phyloP scores from a whole-genome alignment of 2,329 filamentous ascomycete species.

The Fusarium goolgardi region DNA sequence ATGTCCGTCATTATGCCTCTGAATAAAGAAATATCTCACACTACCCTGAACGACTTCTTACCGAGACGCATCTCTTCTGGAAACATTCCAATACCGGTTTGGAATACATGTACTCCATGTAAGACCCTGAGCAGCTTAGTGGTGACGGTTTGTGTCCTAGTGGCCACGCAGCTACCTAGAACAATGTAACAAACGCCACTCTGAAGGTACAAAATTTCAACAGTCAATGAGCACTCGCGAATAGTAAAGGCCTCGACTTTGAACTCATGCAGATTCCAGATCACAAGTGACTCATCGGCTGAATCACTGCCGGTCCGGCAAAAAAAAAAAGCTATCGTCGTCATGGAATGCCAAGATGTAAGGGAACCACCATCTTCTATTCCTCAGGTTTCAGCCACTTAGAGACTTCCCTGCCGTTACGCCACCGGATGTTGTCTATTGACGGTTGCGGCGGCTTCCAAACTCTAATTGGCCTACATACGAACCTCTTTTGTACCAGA shows the following conservation, averaged over 20 bases:
- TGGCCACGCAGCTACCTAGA: not conserved
- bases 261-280: not conserved
- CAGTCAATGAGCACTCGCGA: not conserved
- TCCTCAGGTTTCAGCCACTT: slow-evolving; percentile 15
- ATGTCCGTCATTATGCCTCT: not conserved
- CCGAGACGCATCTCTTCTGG: not conserved
- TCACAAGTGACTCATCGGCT: not conserved
- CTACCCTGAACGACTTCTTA: not conserved
- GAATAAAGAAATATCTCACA: not conserved
- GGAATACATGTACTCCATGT: rapidly evolving
- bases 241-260: not conserved
- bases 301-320: not conserved
- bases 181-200: not conserved
- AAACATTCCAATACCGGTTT: rapidly evolving
- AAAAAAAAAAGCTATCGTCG: not conserved
- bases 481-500: not conserved
- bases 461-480: not conserved
- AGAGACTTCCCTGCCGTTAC: not conserved
- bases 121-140: not conserved
- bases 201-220: not conserved
- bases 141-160: no score
- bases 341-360: slow-evolving; percentile 7
- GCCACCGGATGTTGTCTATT: not conserved
- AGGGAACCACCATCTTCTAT: not conserved
- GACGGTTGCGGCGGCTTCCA: slow-evolving; percentile 11